These are phyloP conservation scores for Xylogone sp. DNA, from an alignment of 2,329 filamentous ascomycete genomes.

Conservation along the genomic window DNA sequence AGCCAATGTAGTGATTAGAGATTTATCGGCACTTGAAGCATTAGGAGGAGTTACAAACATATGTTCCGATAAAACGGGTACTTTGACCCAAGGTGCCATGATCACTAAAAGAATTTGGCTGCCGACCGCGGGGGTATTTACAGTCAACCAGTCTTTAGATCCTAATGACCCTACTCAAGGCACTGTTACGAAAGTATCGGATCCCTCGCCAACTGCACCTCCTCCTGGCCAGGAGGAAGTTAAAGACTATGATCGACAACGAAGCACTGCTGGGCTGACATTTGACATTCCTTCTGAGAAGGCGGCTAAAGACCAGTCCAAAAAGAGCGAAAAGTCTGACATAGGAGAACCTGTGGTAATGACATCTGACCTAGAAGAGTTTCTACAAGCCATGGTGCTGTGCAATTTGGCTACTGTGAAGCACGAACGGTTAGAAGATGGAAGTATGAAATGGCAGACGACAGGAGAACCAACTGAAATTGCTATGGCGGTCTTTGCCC, in stretches of 20 bases:
- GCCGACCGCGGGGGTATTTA: conserved; percentile 47
- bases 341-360: conserved; percentile 29
- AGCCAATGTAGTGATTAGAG: conserved; percentile 42
- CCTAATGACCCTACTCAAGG: conserved; percentile 53
- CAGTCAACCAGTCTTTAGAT: conserved; percentile 47
- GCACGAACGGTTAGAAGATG: conserved; percentile 19
- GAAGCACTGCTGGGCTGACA: conserved; percentile 55
- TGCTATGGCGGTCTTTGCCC: conserved; percentile 62
- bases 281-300: conserved; percentile 57
- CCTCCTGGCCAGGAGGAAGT: conserved; percentile 32
- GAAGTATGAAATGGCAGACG: conserved; percentile 47
- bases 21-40: conserved; percentile 55
- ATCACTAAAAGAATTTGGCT: conserved; percentile 56
- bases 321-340: conserved; percentile 20
- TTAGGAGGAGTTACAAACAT: conserved; percentile 70
- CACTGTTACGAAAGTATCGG: conserved; percentile 32
- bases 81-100: conserved; percentile 57
- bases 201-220: conserved; percentile 12
- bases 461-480: conserved; percentile 65
- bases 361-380: conserved; percentile 42
- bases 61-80: conserved; percentile 77
- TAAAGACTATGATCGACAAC: conserved; percentile 55
- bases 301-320: conserved; percentile 20
- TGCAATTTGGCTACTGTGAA: conserved; percentile 55
- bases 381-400: conserved; percentile 50